These are phyloP conservation scores for Penicillium sp. DNA, from an alignment of 2,329 filamentous ascomycete genomes.

Conservation along the genomic window DNA sequence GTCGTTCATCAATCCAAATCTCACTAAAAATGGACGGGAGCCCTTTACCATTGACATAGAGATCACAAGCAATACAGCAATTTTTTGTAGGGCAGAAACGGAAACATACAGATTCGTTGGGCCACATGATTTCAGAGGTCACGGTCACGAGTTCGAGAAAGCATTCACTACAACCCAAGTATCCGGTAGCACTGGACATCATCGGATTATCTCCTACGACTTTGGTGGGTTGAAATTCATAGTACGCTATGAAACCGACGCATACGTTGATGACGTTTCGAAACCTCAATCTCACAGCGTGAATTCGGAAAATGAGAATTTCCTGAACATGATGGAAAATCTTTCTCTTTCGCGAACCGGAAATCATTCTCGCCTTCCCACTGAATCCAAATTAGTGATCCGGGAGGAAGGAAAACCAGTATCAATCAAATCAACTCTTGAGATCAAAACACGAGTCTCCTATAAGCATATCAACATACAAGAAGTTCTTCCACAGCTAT, in stretches of 20 bases:
- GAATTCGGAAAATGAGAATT: conserved; percentile 13
- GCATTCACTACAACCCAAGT: conserved; percentile 48
- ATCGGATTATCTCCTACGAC: conserved; percentile 54
- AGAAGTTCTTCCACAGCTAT: conserved; percentile 52
- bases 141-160: conserved; percentile 55
- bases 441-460: conserved; percentile 54
- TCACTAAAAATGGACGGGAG: conserved; percentile 37
- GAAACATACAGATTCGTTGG: conserved; percentile 37
- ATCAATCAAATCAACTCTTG: conserved; percentile 47
- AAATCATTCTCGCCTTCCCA: conserved; percentile 21
- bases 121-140: conserved; percentile 49
- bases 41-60: conserved; percentile 53
- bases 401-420: conserved; percentile 41
- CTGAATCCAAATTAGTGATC: conserved; percentile 39
- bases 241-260: conserved; percentile 54
- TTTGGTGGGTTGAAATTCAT: conserved; percentile 52
- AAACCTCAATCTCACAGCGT: not conserved
- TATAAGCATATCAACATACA: conserved; percentile 42
- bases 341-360: conserved; percentile 33
- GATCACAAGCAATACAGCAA: conserved; percentile 45
- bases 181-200: conserved; percentile 51
- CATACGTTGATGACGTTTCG: conserved; percentile 39
- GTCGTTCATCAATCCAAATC: conserved; percentile 47
- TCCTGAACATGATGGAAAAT: conserved; percentile 29
- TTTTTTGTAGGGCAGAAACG: conserved; percentile 48